Conservation (phyloP, 1,139 yeast species). For the Yamadazyma spencermartinsiae region DNA sequence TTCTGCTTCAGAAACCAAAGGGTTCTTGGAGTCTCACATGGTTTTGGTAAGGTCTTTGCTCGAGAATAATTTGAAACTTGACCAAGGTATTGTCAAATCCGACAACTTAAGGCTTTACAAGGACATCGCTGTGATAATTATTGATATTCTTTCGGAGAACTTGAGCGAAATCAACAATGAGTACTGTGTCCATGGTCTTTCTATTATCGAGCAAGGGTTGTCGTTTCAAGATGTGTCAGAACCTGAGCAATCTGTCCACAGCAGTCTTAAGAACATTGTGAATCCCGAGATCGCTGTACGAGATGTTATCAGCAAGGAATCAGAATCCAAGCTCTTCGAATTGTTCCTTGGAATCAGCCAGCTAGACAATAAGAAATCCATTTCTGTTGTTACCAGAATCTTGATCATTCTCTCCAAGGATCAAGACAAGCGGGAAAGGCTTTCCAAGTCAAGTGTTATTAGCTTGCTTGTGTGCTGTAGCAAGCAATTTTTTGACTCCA, state of each 20-base stretch:
- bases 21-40: constrained; percentile 7
- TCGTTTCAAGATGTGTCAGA: constrained; percentile 46
- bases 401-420: constrained; percentile 54
- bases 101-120: constrained; percentile 3
- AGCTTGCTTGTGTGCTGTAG: constrained; percentile 17
- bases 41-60: constrained; percentile 7
- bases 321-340: constrained; percentile 39
- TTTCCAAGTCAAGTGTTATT: constrained; percentile 45
- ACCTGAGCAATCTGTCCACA: constrained; percentile 19
- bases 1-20: background rate
- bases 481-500: background rate
- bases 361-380: constrained; percentile 45
- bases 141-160: constrained; percentile 4
- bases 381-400: constrained; percentile 51
- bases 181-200: constrained; percentile 32
- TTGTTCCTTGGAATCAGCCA: constrained; percentile 38
- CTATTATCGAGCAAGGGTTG: constrained; percentile 49
- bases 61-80: constrained; percentile 4
- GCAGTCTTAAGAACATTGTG: constrained; percentile 11
- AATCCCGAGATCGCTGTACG: constrained; percentile 13
- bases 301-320: constrained; percentile 19
- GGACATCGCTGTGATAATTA: constrained; percentile 6
- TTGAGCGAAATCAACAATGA: constrained; percentile 9
- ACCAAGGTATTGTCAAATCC: background rate
- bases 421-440: constrained; percentile 34